Percentiles rank a stretch among this genome's conserved stretches.
Evolutionary conservation across 73 alveolate species (phyloP).

Genomic region (Symbiodinium natans): DNA sequence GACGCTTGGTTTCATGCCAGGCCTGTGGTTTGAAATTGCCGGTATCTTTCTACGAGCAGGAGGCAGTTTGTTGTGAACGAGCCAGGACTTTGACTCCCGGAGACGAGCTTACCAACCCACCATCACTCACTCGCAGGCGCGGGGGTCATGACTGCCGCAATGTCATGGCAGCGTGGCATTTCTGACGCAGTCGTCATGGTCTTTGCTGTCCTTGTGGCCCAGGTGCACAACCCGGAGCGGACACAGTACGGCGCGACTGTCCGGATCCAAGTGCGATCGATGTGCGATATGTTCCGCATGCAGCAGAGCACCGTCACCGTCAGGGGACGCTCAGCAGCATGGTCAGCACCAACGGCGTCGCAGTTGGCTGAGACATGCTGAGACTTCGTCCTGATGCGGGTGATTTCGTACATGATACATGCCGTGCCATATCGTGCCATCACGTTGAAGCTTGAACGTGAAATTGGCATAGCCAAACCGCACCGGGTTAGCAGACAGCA

Average conservation of each 20-base stretch:
- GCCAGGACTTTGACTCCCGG: conserved; percentile 73
- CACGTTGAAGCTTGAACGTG: no score
- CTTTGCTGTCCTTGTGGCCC: background rate
- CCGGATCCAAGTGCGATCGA: background rate
- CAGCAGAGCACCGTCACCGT: background rate
- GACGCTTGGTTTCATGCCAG: conserved; percentile 64
- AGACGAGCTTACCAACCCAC: conserved; percentile 43
- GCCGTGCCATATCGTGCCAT: no score
- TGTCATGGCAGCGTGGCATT: no score
- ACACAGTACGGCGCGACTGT: conserved; percentile 38
- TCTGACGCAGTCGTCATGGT: no score
- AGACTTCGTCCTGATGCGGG: no score
- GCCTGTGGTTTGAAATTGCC: background rate
- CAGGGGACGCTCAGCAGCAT: conserved; percentile 71
- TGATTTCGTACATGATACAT: no score
- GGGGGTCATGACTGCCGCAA: background rate
- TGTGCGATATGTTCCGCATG: background rate
- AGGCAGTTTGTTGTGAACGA: background rate
- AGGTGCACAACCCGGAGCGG: conserved; percentile 48
- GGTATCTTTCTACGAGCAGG: background rate
- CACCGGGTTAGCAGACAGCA: no score
- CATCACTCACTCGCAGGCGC: conserved; percentile 62
- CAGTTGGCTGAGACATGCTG: conserved; percentile 14
- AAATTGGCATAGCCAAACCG: no score
- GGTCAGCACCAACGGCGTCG: conserved; percentile 59